These are phyloP conservation scores for Eucommia ulmoides DNA, from an alignment of 257 asterid genomes.

Conservation along the genomic window DNA sequence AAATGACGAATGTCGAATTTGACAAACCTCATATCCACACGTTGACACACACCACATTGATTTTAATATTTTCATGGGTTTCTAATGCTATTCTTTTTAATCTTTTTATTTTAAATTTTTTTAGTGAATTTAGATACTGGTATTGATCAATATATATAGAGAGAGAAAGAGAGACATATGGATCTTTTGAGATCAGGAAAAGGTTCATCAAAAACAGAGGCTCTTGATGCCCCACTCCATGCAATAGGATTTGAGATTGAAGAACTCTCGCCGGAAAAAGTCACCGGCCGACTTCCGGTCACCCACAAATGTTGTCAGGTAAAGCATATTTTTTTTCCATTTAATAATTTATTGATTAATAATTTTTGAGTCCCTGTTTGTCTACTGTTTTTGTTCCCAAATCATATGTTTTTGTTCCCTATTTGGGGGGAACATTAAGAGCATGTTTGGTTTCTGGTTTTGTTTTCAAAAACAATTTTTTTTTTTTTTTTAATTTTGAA, in stretches of 20 bases:
- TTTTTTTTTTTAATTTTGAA: background rate
- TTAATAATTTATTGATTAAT: background rate
- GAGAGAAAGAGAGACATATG: background rate
- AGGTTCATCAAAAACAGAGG: conserved; percentile 21
- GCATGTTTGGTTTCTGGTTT: background rate
- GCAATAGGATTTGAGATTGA: conserved; percentile 53
- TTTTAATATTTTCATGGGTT: too few relatives aligned
- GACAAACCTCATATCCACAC: too few relatives aligned
- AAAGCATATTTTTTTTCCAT: too few relatives aligned
- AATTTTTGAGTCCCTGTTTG: background rate
- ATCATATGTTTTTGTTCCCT: background rate
- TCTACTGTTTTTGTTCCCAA: background rate
- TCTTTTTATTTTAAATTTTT: too few relatives aligned
- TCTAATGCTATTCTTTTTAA: too few relatives aligned
- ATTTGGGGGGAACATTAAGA: background rate
- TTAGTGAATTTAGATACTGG: conserved; percentile 43
- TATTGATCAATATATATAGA: background rate
- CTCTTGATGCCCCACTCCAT: conserved; percentile 42
- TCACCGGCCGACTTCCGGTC: conserved; percentile 51
- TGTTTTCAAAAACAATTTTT: too few relatives aligned
- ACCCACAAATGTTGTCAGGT: conserved; percentile 42
- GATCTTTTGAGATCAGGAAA: background rate
- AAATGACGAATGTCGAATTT: too few relatives aligned
- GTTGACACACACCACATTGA: too few relatives aligned
- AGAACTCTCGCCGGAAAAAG: conserved; percentile 42